phyloP scores from a whole-genome alignment of 805 yeast genomes.

The Candida nitratophila region DNA sequence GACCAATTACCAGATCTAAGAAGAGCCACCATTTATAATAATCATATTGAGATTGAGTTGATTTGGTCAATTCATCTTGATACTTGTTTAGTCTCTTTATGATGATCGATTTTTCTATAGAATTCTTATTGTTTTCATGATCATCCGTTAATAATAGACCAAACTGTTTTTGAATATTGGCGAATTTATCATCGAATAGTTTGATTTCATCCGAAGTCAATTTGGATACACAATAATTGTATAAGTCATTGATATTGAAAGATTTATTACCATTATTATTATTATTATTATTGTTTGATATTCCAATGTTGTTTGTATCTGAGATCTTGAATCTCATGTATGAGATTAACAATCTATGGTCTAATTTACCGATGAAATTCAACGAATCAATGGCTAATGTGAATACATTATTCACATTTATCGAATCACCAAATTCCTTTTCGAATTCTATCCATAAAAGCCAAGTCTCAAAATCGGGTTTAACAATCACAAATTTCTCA shows the following conservation, averaged over 20 bases:
- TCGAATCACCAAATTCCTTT: slow-evolving; percentile 35
- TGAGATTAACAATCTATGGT: slow-evolving; percentile 31
- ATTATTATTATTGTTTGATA: too few relatives aligned
- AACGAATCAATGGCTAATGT: slow-evolving; percentile 59
- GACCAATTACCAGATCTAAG: slow-evolving; percentile 42
- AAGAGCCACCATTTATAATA: slow-evolving; percentile 83
- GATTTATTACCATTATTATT: not conserved
- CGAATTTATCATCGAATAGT: slow-evolving; percentile 33
- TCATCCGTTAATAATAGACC: slow-evolving; percentile 51
- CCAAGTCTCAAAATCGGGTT: slow-evolving; percentile 59
- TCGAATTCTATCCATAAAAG: slow-evolving; percentile 71
- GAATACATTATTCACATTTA: slow-evolving; percentile 55
- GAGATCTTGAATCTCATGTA: slow-evolving; percentile 41
- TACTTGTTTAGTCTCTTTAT: slow-evolving; percentile 50
- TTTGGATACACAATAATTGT: slow-evolving; percentile 4
- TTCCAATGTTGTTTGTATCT: too few relatives aligned
- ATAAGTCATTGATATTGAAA: not conserved
- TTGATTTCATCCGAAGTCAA: slow-evolving; percentile 20
- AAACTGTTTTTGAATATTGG: slow-evolving; percentile 58
- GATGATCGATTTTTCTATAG: slow-evolving; percentile 44
- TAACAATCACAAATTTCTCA: slow-evolving; percentile 45
- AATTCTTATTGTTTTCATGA: too few relatives aligned
- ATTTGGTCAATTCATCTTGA: slow-evolving; percentile 40
- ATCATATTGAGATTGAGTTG: too few relatives aligned
- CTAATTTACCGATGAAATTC: slow-evolving; percentile 23